phyloP scores from a whole-genome alignment of 345 rosid species.

The Rhizophora mangle region DNA sequence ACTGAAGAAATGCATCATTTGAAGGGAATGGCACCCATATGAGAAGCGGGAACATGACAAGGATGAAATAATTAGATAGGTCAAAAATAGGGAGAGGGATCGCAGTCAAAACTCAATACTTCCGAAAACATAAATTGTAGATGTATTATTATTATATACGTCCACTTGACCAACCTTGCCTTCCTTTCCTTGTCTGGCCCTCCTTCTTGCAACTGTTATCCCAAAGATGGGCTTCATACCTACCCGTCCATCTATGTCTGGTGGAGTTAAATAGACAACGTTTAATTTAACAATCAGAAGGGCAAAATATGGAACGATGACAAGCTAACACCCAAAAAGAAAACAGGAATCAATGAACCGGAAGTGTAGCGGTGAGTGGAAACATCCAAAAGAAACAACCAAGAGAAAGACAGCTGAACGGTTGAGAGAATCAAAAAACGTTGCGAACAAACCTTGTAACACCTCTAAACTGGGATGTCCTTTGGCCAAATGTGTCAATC shows the following conservation, averaged over 20 bases:
- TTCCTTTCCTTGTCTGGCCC: slow-evolving; percentile 85
- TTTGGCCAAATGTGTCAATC: slow-evolving; percentile 72
- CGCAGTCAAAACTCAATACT: slow-evolving; percentile 17
- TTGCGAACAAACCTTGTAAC: slow-evolving; percentile 66
- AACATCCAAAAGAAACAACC: too few species aligned
- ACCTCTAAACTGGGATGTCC: slow-evolving; percentile 92
- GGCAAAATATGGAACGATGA: neutral
- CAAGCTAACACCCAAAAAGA: neutral
- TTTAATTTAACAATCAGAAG: neutral
- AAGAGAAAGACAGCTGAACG: too few species aligned
- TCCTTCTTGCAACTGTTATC: slow-evolving; percentile 89
- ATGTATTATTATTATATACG: slow-evolving; percentile 10
- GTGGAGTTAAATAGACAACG: neutral
- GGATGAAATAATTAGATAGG: slow-evolving; percentile 36
- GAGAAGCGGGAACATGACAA: slow-evolving; percentile 27
- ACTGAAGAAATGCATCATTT: slow-evolving; percentile 42
- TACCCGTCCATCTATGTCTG: slow-evolving; percentile 87
- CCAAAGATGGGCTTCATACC: slow-evolving; percentile 89
- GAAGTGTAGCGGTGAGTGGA: too few species aligned
- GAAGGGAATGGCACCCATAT: slow-evolving; percentile 34
- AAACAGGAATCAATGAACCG: neutral
- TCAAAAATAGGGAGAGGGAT: slow-evolving; percentile 10
- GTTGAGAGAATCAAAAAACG: neutral
- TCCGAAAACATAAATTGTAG: slow-evolving; percentile 28
- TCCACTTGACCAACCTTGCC: slow-evolving; percentile 58